These are phyloP conservation scores for Emmonsiellopsis sp. DNA, from an alignment of 2,329 filamentous ascomycete genomes.

Conservation along the genomic window DNA sequence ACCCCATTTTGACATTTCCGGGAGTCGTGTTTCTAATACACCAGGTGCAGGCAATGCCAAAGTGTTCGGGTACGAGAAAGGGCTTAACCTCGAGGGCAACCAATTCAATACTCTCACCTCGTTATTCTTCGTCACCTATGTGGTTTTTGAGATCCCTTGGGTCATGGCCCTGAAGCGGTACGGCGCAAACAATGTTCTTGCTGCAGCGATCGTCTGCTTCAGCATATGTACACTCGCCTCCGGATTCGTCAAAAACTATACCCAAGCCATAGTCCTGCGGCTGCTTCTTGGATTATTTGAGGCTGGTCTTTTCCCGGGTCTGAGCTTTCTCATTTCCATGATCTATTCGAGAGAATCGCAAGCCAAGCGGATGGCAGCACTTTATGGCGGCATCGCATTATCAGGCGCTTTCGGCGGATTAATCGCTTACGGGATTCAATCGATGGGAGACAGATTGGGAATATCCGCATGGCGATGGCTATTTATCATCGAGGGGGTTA, in stretches of 20 bases:
- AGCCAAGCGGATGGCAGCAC: conserved; percentile 49
- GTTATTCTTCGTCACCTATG: conserved; percentile 41
- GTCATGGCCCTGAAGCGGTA: conserved; percentile 43
- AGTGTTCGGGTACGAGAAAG: conserved; percentile 8
- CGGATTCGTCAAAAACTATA: conserved; percentile 36
- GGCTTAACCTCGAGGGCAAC: conserved; percentile 1
- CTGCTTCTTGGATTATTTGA: conserved; percentile 44
- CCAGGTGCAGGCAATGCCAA: conserved; percentile 49
- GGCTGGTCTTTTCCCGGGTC: conserved; percentile 42
- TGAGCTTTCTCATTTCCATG: conserved; percentile 43
- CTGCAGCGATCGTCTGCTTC: conserved; percentile 44
- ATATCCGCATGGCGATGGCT: conserved; percentile 40
- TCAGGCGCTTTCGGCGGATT: conserved; percentile 47
- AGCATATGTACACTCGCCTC: conserved; percentile 41
- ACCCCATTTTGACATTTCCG: neutral
- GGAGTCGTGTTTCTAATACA: neutral
- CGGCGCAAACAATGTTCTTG: conserved; percentile 40
- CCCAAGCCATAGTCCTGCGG: conserved; percentile 36
- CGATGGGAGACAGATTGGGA: conserved; percentile 27
- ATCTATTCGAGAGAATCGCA: conserved; percentile 50
- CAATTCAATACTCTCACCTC: conserved; percentile 34
- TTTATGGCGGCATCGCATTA: conserved; percentile 46
- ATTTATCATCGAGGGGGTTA: conserved; percentile 39
- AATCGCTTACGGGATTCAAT: conserved; percentile 44
- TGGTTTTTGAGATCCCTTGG: conserved; percentile 43